Conservation (phyloP, 2,329 filamentous ascomycete genomes). For the Microsporum ferrugineum region DNA sequence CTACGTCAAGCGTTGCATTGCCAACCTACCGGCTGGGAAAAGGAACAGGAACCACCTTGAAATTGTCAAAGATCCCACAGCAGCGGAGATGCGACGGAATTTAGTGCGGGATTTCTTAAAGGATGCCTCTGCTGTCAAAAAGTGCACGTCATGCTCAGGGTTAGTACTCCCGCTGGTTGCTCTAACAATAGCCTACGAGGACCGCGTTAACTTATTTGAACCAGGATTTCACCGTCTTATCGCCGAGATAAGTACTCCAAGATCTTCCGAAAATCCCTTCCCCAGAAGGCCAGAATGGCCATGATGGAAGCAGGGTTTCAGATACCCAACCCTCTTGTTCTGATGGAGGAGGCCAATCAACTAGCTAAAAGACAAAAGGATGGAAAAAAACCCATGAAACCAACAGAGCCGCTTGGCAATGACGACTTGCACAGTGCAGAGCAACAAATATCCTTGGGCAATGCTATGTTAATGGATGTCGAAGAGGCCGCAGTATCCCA, state of each 20-base stretch:
- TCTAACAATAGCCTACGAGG: background rate
- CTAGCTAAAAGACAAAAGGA: conserved; percentile 25
- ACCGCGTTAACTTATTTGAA: conserved; percentile 10
- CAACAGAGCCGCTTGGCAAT: conserved; percentile 39
- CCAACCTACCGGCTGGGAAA: conserved; percentile 43
- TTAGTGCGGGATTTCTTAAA: conserved; percentile 73
- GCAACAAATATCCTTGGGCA: conserved; percentile 46
- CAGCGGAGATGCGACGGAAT: conserved; percentile 61
- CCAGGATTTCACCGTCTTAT: conserved; percentile 65
- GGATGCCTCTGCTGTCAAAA: conserved; percentile 56
- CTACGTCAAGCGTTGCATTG: conserved; percentile 65
- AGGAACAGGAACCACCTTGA: conserved; percentile 32
- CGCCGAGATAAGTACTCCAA: conserved; percentile 87
- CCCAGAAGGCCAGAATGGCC: conserved; percentile 60
- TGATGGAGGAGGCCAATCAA: conserved; percentile 40
- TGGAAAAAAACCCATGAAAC: conserved; percentile 9
- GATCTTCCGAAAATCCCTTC: conserved; percentile 76
- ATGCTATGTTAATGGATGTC: conserved; percentile 31
- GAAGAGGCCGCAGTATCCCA: conserved; percentile 24
- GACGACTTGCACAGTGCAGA: conserved; percentile 46
- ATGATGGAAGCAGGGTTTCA: conserved; percentile 63
- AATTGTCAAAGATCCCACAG: conserved; percentile 68
- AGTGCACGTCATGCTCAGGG: conserved; percentile 56
- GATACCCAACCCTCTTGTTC: conserved; percentile 57
- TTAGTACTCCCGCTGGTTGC: conserved; percentile 20